Base-by-base conservation (phyloP, 805 yeast species). In the Suhomyces kilbournensis region DNA sequence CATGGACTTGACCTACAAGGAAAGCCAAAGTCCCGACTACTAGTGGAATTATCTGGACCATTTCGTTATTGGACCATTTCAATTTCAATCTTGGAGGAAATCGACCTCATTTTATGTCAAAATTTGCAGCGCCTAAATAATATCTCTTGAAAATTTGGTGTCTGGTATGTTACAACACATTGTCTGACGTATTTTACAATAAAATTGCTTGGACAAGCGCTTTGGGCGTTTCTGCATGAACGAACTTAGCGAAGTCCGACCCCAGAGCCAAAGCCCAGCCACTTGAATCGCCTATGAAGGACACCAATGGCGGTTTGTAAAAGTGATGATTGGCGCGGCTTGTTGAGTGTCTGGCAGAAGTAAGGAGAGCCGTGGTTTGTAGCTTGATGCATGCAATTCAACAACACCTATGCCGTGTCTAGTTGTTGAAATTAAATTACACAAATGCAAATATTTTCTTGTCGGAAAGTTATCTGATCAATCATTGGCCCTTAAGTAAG, bases 401-500 rank as follows among this genome's bases (percentile, higher is more conserved):
- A 15, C 42, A 19, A 38, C 17, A 35, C n/a, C 14, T 38, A n/a
- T 38, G 42, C 42, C 42, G 42, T 19, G 22, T 38, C 14, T 38
- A 23, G 42, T 19, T 38, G 20, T 38, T 14, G 12, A 17, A 2
- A 7, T n/a, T n/a, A 17, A 6, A 15, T 17, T 10, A 38, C 42
- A 38, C 20, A 38, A 38, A 38, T 3, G 17, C 14, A 38, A 6
- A 38, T 38, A 3, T 38, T 35, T 38, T 17, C 23, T 38, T 38
- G 42, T 38, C 42, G 4, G 8, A 9, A 17, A 9, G 42, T 38
- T 38, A 50, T 50, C 53, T 38, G 53, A 50, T 50, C 43, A 50
- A 50, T 50, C 53, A 46, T 50, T 50, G 53, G 53, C 48, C 38
- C 38, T 9, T 1, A 7, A 17, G 12, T 10, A 23, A 4, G 22